Evolutionary conservation across 164 flowering plant species (phyloP).

Genomic region (Magnolia kwangsiensis): DNA sequence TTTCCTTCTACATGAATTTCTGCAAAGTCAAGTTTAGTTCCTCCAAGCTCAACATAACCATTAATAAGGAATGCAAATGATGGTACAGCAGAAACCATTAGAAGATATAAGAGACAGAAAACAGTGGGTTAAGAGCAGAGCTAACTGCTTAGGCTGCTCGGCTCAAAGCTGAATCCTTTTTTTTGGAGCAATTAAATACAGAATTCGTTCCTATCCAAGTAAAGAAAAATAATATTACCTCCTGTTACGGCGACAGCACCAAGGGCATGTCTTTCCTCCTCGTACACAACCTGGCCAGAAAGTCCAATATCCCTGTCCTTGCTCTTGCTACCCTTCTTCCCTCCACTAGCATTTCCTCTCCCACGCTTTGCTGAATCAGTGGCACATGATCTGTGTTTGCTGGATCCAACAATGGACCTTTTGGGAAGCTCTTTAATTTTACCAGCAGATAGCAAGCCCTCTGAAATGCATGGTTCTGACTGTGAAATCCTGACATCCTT

Average conservation of each 20-base stretch:
- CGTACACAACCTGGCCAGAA: slow-evolving; percentile 9
- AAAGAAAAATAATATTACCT: slow-evolving; percentile 7
- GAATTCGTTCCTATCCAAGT: background rate
- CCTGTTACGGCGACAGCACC: slow-evolving; percentile 22
- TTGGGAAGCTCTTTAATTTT: slow-evolving; percentile 28
- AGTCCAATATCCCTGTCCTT: slow-evolving; percentile 25
- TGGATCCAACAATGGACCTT: slow-evolving; percentile 25
- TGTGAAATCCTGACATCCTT: slow-evolving; percentile 17
- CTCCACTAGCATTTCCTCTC: slow-evolving; percentile 23
- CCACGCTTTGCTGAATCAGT: slow-evolving; percentile 22
- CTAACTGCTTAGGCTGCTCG: slow-evolving; percentile 10
- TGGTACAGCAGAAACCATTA: slow-evolving; percentile 1
- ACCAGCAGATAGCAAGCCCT: slow-evolving; percentile 15
- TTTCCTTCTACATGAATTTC: slow-evolving; percentile 18
- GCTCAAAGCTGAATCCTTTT: slow-evolving; percentile 3
- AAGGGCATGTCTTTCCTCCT: slow-evolving; percentile 16
- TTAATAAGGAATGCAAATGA: background rate
- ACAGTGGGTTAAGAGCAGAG: slow-evolving; percentile 3
- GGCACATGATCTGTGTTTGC: slow-evolving; percentile 30
- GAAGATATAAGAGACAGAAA: background rate
- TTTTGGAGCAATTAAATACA: too few species aligned
- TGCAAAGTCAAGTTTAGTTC: slow-evolving; percentile 16
- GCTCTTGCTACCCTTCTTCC: slow-evolving; percentile 23
- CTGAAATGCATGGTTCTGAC: slow-evolving; percentile 20
- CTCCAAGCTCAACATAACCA: background rate